Base-by-base conservation (phyloP, 306 rosid genomes). In the Pterocarpus macrocarpus region DNA sequence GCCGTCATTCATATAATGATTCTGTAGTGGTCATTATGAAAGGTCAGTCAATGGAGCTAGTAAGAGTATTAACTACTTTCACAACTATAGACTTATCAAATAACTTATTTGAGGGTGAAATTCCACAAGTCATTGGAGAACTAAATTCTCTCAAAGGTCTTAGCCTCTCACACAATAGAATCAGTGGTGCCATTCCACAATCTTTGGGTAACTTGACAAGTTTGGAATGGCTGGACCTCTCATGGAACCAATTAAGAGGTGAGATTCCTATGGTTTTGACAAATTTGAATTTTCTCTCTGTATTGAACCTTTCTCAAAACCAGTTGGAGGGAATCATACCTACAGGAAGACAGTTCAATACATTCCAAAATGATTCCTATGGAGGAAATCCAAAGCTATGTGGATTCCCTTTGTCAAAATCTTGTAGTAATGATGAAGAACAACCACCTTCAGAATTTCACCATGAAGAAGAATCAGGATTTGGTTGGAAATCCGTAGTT, bases 151-250 rank as follows among this genome's bases (percentile, higher is more conserved):
- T 89, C 5, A 62, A 2, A 67, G 83, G 84, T 1, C 81, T 87
- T 43, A 87, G 78, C n/a, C 35, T 87, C 41, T 80, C 88, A 0
- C 75, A 82, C 33, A 87, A 90, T 56, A 15, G 14, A 65, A 73
- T 89, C 34, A 70, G 3, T 15, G 80, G 89, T 28, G 7, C 1
- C 1, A 85, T 87, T 67, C 89, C 90, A 41, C 9, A 56, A 4
- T 69, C 80, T 0, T 4, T 90, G 5, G 39, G 75, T 12, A 55
- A 76, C 11, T 73, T 90, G 76, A 53, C 0, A 4, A 64, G 15
- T 39, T 56, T 87, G 1, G 83, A 89, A 59, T 73, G 80, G 82
- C 52, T 89, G 9, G 92, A 82, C 39, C 79, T 89, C 30, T 86
- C 88, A 12, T 58, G 66, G 44, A 89, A 86, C 49, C 30, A 57